Evolutionary conservation across 331 rosid species (phyloP), one percentile per base, ranked within the genome.

Genomic region (Malus hybrid): DNA sequence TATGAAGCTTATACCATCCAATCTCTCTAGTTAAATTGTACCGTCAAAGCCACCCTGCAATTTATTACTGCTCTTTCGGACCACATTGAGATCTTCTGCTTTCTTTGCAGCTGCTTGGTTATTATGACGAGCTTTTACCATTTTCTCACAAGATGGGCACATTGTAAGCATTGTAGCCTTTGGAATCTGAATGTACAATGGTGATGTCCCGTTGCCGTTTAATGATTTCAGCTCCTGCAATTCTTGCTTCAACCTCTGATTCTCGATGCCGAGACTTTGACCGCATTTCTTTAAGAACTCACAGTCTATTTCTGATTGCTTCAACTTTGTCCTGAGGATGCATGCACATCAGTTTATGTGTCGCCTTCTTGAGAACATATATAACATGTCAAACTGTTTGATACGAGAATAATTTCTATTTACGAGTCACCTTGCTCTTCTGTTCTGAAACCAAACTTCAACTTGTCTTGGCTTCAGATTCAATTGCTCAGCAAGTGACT

Each of bases 381-480:
- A 65, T 65, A 32, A 33, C 8, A 32, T 31, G 22, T 31, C 15
- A 31, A 20, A 31, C 22, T 65, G 27, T 65, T 65, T 65, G 69
- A 9, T 4, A 32, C n/a, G 27, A 65, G 46, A 65, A 32, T 7
- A 10, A 6, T 18, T 31, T 65, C 12, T 10, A 20, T 59, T 59
- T 3, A 59, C 4, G 34, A 31, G 42, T 63, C 79, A 90, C 98
- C 98, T 91, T 76, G 98, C 98, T 87, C 98, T 88, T 76, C 93
- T 76, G 85, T 93, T 93, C 77, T 93, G 98, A 73, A 93, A 93
- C 98, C 98, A 93, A 70, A 93, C 98, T 86, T 93, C 98, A 24
- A 93, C 91, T 74, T 93, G 98, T 79, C 98, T 85, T 0, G 96
- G 80, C 67, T 85, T 90, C 82, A 93, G 79, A 73, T 91, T 88